Evolutionary conservation across 441 rosid genomes (phyloP).

Genomic region (Euphorbia neoarborescens): DNA sequence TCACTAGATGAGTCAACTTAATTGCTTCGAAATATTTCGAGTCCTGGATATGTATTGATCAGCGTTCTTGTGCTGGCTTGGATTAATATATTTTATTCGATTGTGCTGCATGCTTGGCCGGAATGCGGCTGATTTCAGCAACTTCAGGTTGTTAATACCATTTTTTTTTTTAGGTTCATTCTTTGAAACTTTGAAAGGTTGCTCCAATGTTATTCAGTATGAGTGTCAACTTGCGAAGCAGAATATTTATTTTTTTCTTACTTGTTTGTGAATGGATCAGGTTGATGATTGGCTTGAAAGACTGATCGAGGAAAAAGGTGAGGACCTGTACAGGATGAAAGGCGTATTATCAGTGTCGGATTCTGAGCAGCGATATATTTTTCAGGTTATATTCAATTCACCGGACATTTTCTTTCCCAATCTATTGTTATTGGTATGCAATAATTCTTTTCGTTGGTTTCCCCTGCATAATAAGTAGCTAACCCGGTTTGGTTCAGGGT

Average conservation of each 20-base stretch:
- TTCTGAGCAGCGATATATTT: constrained; percentile 45
- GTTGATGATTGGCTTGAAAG: constrained; percentile 72
- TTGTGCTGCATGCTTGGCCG: neutral
- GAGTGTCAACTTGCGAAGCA: no score
- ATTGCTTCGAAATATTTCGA: neutral
- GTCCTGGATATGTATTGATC: neutral
- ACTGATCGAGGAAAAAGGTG: constrained; percentile 61
- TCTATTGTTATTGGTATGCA: neutral
- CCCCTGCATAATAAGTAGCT: neutral
- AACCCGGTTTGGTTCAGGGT: constrained; percentile 29
- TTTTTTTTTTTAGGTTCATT: no score
- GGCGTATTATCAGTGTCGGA: constrained; percentile 44
- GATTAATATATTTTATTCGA: neutral
- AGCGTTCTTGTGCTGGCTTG: neutral
- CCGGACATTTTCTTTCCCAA: neutral
- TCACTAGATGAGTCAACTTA: neutral
- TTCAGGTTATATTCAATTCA: constrained; percentile 36
- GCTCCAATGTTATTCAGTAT: neutral
- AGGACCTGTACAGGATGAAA: constrained; percentile 70
- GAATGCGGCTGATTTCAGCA: neutral
- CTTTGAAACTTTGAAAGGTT: neutral
- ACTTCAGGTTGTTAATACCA: neutral
- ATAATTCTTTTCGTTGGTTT: neutral
- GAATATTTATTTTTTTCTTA: neutral
- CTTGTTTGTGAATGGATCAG: constrained; percentile 25